phyloP scores from a whole-genome alignment of 2,329 filamentous ascomycete genomes.

The Xylaria arbuscula region DNA sequence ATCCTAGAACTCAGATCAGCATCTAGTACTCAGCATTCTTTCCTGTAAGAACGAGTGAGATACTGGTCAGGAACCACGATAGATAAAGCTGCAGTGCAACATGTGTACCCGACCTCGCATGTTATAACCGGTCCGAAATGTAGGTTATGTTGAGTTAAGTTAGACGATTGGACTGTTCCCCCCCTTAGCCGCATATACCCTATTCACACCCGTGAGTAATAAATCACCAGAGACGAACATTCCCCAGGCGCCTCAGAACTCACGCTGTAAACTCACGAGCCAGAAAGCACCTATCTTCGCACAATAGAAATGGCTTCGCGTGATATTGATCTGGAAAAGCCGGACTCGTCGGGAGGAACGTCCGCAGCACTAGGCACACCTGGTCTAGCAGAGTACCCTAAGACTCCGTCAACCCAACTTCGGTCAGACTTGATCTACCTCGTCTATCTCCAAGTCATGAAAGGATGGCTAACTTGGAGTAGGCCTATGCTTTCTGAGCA shows the following conservation, averaged over 20 bases:
- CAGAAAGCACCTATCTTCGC: background rate
- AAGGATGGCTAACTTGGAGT: background rate
- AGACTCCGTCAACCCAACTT: conserved; percentile 21
- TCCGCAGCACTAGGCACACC: conserved; percentile 8
- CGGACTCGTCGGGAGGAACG: background rate
- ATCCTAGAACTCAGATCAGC: background rate
- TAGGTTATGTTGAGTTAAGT: background rate
- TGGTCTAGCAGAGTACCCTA: conserved; percentile 10
- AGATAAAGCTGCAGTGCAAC: background rate
- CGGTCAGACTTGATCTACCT: conserved; percentile 6
- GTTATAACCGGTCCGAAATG: background rate
- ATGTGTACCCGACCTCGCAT: background rate
- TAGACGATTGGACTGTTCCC: background rate
- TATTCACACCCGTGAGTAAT: too few species aligned
- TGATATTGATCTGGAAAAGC: conserved; percentile 16
- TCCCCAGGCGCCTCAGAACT: background rate
- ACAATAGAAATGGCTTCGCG: conserved; percentile 4
- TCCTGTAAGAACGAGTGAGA: background rate
- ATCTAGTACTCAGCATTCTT: background rate
- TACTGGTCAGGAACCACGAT: background rate
- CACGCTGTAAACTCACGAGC: background rate
- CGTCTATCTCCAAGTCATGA: background rate
- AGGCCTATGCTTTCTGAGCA: conserved; percentile 23
- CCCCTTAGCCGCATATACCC: background rate
- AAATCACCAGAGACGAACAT: too few species aligned